phyloP scores from a whole-genome alignment of 768 basidiomycete species.

The Calocybe cyanea region DNA sequence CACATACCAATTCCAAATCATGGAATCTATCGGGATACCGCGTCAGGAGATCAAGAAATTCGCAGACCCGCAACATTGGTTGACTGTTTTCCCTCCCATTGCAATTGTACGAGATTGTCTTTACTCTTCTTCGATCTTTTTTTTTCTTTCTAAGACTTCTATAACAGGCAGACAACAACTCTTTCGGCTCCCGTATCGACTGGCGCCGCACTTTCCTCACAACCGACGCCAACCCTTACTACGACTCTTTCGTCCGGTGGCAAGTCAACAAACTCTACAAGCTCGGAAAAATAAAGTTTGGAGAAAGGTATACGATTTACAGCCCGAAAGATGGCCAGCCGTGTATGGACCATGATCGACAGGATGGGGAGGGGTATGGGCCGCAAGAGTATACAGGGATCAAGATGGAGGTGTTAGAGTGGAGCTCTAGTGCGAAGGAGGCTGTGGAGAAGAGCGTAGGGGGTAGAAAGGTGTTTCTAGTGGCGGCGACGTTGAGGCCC shows the following conservation, averaged over 20 bases:
- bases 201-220: slow-evolving; percentile 96
- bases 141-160: not conserved
- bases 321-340: slow-evolving; percentile 98
- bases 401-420: slow-evolving; percentile 91
- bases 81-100: slow-evolving; percentile 93
- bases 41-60: slow-evolving; percentile 91
- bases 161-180: slow-evolving; percentile 64
- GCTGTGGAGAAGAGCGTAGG: slow-evolving; percentile 66
- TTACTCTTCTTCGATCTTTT: not conserved
- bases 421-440: slow-evolving; percentile 67
- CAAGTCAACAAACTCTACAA: slow-evolving; percentile 90
- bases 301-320: slow-evolving; percentile 97
- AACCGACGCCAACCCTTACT: slow-evolving; percentile 95
- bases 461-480: slow-evolving; percentile 80
- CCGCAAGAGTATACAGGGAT: slow-evolving; percentile 94
- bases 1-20: slow-evolving; percentile 98
- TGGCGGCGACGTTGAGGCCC: slow-evolving; percentile 94
- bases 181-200: slow-evolving; percentile 93
- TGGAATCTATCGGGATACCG: slow-evolving; percentile 90
- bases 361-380: slow-evolving; percentile 89
- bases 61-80: slow-evolving; percentile 92
- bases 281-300: slow-evolving; percentile 94
- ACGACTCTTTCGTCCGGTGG: slow-evolving; percentile 96
- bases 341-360: slow-evolving; percentile 99
- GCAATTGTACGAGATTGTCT: slow-evolving; percentile 32